Evolutionary conservation across 164 flowering plant species (phyloP), one percentile per base, ranked within the genome.

Genomic region (Liriodendron chinense): DNA sequence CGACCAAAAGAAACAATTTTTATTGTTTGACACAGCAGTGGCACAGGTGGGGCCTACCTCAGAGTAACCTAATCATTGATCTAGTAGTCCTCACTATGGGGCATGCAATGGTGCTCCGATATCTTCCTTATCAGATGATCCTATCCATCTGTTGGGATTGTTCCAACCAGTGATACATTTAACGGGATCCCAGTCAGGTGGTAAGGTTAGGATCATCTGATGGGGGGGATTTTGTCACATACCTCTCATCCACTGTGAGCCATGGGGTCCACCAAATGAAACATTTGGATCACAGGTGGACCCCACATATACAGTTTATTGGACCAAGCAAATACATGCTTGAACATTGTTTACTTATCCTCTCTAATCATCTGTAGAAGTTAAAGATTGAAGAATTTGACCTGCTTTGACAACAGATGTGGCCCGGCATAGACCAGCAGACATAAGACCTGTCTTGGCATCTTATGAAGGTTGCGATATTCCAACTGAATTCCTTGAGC

Each of bases 391-490:
- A 21, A 70, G 62, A 50, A 49, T 50, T 23, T 61, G 71, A 49
- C 53, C 48, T 47, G 34, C 16, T 48, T 71, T 59, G 65, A 23
- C 12, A 76, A 78, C 89, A 93, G 99, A 86, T 88, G 92, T 96
- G 71, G 97, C 93, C n/a, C 86, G 86, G 28, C 76, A 78, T 71
- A 85, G 90, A 82, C 98, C 98, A 71, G 78, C 90, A 73, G 99
- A 96, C 84, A 89, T 96, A 70, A 88, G 99, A 83, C 80, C 88
- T 56, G 98, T 92, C 9, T 79, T 96, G 68, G 85, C 85, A 70
- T 92, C 99, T 66, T 96, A 94, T 73, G 83, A 89, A 78, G 96
- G 94, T 70, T 82, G 49, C 47, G 97, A 94, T 74, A 85, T 94
- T 72, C 88, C 93, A 18, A 83, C 86, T 59, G 98, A 96, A 80